Conservation (phyloP, 2,329 filamentous ascomycete genomes). For the Phialemoniopsis sp. region DNA sequence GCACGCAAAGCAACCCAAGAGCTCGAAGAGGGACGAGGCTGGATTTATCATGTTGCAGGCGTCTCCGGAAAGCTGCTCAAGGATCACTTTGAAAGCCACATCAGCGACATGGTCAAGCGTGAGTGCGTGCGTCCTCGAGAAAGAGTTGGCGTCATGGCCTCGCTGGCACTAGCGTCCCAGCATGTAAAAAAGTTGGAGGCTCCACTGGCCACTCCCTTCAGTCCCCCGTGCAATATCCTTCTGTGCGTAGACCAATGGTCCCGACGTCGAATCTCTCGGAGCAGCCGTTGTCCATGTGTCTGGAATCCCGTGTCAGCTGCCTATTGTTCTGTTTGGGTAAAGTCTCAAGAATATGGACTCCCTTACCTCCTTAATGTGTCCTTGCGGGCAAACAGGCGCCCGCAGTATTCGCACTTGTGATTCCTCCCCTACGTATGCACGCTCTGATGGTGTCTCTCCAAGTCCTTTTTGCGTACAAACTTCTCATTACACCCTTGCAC, state of each 20-base stretch:
- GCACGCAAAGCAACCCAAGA: slow-evolving; percentile 65
- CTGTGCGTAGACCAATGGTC: slow-evolving; percentile 40
- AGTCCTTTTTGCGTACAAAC: slow-evolving; percentile 80
- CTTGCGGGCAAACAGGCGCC: slow-evolving; percentile 69
- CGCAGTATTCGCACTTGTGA: slow-evolving; percentile 67
- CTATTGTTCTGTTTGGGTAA: no score
- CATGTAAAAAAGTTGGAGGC: no score
- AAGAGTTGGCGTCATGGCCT: no score
- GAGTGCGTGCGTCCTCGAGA: slow-evolving; percentile 63
- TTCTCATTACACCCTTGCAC: slow-evolving; percentile 64
- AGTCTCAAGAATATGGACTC: no score
- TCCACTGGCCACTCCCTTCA: no score
- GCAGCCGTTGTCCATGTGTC: slow-evolving; percentile 75
- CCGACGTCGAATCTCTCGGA: slow-evolving; percentile 60
- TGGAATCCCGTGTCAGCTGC: no score
- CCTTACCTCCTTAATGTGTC: slow-evolving; percentile 76
- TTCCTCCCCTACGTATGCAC: slow-evolving; percentile 73
- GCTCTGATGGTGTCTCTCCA: slow-evolving; percentile 57
- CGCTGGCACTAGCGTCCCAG: no score
- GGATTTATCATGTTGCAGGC: slow-evolving; percentile 51
- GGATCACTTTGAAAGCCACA: slow-evolving; percentile 41
- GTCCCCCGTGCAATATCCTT: no score
- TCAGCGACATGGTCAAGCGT: slow-evolving; percentile 56
- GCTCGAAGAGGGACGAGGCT: slow-evolving; percentile 66
- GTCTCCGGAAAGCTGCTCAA: slow-evolving; percentile 36